Evolutionary conservation across 805 yeast species (phyloP), one percentile per base, ranked within the genome.

Genomic region (Helenozyma baotianmanensis): DNA sequence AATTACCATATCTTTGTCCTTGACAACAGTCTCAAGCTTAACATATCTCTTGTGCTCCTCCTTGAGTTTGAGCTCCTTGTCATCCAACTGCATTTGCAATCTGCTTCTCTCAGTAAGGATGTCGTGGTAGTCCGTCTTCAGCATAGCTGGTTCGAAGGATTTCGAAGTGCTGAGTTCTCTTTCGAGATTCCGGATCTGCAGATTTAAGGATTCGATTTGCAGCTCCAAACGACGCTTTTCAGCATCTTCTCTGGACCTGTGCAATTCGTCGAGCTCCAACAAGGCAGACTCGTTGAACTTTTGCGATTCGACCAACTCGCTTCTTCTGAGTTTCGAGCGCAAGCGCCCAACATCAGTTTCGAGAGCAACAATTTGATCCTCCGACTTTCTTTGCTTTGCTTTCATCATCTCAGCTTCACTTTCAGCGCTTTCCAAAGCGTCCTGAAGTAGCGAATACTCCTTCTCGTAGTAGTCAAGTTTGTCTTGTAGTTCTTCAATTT

Each of bases 1-100:
- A 12, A 64, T 43, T 13, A 62, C 61, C 12, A 52, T 45, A 26
- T 70, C 74, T 40, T 64, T 70, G 12, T 51, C 58, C 4, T 46
- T 42, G 3, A 65, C 29, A 4, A 27, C 39, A 8, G 32, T 32
- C 31, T 43, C 43, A 13, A 52, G 47, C 21, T 45, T 30, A 46
- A 21, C 13, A 9, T 15, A 24, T 39, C 52, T 42, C 27, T 49
- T 18, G 39, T 47, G 27, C 40, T 53, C 27, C 40, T 43, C 45
- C 43, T 50, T 30, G 38, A 50, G 21, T 43, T 47, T 21, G 41
- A 42, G 14, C 35, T 50, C 24, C 40, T 38, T 7, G 33, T 29
- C 40, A n/a, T 41, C 39, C 13, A 38, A 48, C 4, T 68, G 49
- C n/a, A 60, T 53, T 24, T 59, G 59, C 32, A 70, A 52, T 35